phyloP scores from a whole-genome alignment of 2,329 filamentous ascomycete species.

The Diaporthe sp. region DNA sequence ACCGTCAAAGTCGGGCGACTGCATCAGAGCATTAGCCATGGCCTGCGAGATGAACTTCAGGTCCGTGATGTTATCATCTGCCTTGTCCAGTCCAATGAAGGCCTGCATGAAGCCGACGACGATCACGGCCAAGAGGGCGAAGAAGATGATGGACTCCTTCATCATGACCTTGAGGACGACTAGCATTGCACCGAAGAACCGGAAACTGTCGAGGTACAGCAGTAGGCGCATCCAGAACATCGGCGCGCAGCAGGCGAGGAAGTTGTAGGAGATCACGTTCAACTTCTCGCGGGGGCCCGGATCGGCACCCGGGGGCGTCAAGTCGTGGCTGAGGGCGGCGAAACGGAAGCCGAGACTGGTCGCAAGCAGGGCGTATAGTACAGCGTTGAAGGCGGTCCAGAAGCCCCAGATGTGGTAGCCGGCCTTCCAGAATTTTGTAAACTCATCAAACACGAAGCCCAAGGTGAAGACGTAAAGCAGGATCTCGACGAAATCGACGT shows the following conservation, averaged over 20 bases:
- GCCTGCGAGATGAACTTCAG: slow-evolving; percentile 81
- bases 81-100: slow-evolving; percentile 91
- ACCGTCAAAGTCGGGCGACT: slow-evolving; percentile 87
- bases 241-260: slow-evolving; percentile 91
- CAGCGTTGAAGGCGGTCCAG: slow-evolving; percentile 95
- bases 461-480: slow-evolving; percentile 92
- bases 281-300: slow-evolving; percentile 69
- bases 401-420: slow-evolving; percentile 93
- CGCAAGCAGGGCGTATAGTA: slow-evolving; percentile 83
- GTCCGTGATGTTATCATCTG: slow-evolving; percentile 80
- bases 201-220: slow-evolving; percentile 92
- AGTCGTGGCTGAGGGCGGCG: slow-evolving; percentile 78
- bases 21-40: slow-evolving; percentile 93
- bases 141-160: slow-evolving; percentile 96
- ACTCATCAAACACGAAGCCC: slow-evolving; percentile 90
- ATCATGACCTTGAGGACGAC: slow-evolving; percentile 97
- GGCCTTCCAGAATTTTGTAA: slow-evolving; percentile 93
- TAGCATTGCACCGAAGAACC: slow-evolving; percentile 98
- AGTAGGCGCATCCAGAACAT: slow-evolving; percentile 97
- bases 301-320: slow-evolving; percentile 47
- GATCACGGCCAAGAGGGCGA: slow-evolving; percentile 88
- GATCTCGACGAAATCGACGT: slow-evolving; percentile 86
- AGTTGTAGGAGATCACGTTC: slow-evolving; percentile 91
- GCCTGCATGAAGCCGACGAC: slow-evolving; percentile 91
- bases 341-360: slow-evolving; percentile 85